Conservation (phyloP, 495 filamentous ascomycete species). For the Xylaria scruposa region DNA sequence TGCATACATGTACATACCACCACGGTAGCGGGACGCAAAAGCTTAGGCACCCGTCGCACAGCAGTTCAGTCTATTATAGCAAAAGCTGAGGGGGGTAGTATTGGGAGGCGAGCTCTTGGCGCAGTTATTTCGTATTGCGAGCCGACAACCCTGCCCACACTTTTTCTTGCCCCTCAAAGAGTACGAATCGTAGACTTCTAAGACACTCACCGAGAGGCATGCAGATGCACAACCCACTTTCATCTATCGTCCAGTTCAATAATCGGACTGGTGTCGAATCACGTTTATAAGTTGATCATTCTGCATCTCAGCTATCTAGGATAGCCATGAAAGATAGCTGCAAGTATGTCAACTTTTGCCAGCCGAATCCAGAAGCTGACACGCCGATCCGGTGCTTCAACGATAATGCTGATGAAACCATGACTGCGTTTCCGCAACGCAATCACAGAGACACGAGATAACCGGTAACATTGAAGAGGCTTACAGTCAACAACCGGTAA, state of each 20-base stretch:
- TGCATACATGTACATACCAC: neutral
- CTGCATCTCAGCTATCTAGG: conserved; percentile 1
- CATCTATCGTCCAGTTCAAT: conserved; percentile 1
- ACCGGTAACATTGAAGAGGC: neutral
- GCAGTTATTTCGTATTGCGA: conserved; percentile 20
- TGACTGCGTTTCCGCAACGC: conserved; percentile 20
- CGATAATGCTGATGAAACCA: conserved; percentile 26
- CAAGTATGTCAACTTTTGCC: neutral
- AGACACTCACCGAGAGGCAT: conserved; percentile 1
- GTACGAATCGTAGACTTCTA: too few relatives aligned
- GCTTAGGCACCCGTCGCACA: conserved; percentile 15
- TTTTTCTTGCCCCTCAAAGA: neutral
- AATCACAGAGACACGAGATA: conserved; percentile 6
- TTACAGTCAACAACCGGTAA: conserved; percentile 4
- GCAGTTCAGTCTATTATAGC: neutral
- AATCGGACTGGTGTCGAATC: conserved; percentile 20
- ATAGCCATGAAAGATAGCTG: conserved; percentile 14
- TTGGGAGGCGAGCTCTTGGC: conserved; percentile 17
- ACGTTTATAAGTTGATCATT: neutral
- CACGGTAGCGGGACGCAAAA: conserved; percentile 18
- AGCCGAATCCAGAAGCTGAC: conserved; percentile 5
- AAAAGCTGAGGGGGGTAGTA: neutral
- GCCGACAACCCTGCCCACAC: neutral
- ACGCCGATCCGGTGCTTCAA: neutral
- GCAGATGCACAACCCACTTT: neutral